Percentiles rank a stretch among this genome's conserved stretches.
Evolutionary conservation across 768 basidiomycete species (phyloP).

Genomic region (Fomitopsis serialis): DNA sequence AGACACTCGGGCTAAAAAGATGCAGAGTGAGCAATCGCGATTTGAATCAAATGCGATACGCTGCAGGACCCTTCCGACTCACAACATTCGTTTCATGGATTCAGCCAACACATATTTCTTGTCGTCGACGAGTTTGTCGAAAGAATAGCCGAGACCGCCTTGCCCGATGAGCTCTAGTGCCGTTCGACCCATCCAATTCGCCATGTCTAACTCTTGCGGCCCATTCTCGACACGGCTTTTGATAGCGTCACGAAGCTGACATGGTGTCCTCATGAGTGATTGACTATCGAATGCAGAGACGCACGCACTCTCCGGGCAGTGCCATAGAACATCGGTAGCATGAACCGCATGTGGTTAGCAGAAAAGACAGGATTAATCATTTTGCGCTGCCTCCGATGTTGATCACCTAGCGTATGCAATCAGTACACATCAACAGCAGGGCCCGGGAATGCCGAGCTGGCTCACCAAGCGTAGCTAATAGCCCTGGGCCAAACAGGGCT

Average conservation of each 20-base stretch:
- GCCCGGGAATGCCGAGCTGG: background rate
- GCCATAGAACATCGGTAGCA: constrained; percentile 11
- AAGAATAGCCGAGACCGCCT: constrained; percentile 39
- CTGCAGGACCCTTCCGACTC: too few relatives aligned
- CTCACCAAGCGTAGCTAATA: constrained; percentile 14
- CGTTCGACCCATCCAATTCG: constrained; percentile 22
- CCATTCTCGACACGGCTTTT: background rate
- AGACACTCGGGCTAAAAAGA: too few relatives aligned
- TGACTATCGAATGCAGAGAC: too few relatives aligned
- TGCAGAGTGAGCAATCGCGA: too few relatives aligned
- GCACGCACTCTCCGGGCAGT: constrained; percentile 1
- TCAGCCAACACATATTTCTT: constrained; percentile 7
- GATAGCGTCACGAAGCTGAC: constrained; percentile 9
- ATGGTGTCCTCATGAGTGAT: too few relatives aligned
- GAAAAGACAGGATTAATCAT: constrained; percentile 17
- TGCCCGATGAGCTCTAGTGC: constrained; percentile 37
- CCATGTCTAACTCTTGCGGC: constrained; percentile 15
- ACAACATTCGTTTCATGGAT: constrained; percentile 1
- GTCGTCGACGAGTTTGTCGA: constrained; percentile 30
- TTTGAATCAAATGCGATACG: too few relatives aligned
- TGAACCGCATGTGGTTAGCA: constrained; percentile 14
- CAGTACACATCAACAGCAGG: too few relatives aligned
- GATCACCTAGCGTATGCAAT: too few relatives aligned
- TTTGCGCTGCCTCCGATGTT: constrained; percentile 22
- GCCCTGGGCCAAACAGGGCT: background rate